phyloP scores from a whole-genome alignment of 2,329 filamentous ascomycete genomes.

The Cytospora piceicola region DNA sequence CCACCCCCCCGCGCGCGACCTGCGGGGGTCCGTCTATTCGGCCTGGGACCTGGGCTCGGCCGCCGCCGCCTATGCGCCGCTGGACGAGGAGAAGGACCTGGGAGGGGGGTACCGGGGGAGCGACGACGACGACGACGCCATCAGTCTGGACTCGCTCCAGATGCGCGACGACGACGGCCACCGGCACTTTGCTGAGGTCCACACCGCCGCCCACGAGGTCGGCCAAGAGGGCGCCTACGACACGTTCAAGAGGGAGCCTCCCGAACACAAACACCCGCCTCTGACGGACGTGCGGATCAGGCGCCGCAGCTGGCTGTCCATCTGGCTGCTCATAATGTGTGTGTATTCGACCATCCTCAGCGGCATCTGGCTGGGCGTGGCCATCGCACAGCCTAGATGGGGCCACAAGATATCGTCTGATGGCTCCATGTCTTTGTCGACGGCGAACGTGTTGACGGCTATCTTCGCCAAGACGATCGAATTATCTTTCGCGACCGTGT shows the following conservation, averaged over 20 bases:
- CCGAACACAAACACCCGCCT: not conserved
- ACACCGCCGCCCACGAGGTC: not conserved
- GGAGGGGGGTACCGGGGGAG: not conserved
- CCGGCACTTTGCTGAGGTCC: not conserved
- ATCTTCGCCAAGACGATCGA: constrained; percentile 78
- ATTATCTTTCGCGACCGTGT: constrained; percentile 76
- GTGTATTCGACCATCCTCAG: constrained; percentile 68
- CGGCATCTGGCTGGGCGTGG: constrained; percentile 67
- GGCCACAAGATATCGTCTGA: constrained; percentile 59
- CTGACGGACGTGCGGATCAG: constrained; percentile 23
- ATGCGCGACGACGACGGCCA: constrained; percentile 19
- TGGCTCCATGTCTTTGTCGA: constrained; percentile 60
- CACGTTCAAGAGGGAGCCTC: constrained; percentile 4
- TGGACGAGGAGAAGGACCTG: constrained; percentile 1
- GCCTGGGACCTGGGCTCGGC: constrained; percentile 27
- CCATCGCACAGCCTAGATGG: constrained; percentile 65
- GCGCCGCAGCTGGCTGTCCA: constrained; percentile 51
- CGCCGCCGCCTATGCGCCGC: constrained; percentile 10
- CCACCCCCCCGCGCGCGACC: not conserved
- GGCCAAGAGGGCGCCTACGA: constrained; percentile 13
- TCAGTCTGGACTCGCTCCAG: constrained; percentile 30
- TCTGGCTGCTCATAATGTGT: constrained; percentile 53
- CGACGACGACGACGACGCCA: constrained; percentile 21
- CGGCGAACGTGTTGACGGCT: constrained; percentile 69
- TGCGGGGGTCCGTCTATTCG: constrained; percentile 22